Evolutionary conservation across 441 rosid species (phyloP), one percentile per base, ranked within the genome.

Genomic region (Lepidium campestre): DNA sequence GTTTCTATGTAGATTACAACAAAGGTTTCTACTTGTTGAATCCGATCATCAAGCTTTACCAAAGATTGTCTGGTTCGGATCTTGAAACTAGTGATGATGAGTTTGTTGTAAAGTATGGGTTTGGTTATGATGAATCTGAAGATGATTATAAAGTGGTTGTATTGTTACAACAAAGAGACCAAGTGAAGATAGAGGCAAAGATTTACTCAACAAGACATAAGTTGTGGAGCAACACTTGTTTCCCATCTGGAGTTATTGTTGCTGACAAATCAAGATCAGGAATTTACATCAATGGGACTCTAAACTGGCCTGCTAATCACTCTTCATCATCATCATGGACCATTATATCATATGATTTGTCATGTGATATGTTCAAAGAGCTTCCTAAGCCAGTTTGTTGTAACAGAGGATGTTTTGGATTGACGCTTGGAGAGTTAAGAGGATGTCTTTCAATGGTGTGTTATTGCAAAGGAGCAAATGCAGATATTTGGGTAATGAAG

Each of bases 401-500:
- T 40, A 55, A 6, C 15, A 55, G 27, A 62, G 77, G 74, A 7
- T 75, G 75, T 45, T 65, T 75, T n/a, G 52, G 57, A 46, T 2
- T 65, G 62, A 70, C 78, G 27, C 64, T 75, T 29, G 72, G 77
- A 49, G 71, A 50, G 39, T 53, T 64, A 3, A 67, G 75, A 62
- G 77, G 71, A 32, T 40, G 46, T 42, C 68, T 77, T 45, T 52
- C 73, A 1, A 42, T 69, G 67, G 76, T 75, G 0, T 71, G 74
- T 36, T 57, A 78, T 22, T 53, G 67, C 50, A 31, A 62, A 23
- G 68, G 68, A 37, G 32, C 22, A 47, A 63, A 50, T n/a, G 73
- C 67, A 36, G 69, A 78, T 65, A 54, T 70, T 42, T 68, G 68
- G 82, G 70, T 71, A 17, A 68, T 68, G 79, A 74, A 71, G 53